These are phyloP conservation scores for Acanthamoeba lenticulata DNA, from an alignment of 208 protist genomes.

Conservation along the genomic window DNA sequence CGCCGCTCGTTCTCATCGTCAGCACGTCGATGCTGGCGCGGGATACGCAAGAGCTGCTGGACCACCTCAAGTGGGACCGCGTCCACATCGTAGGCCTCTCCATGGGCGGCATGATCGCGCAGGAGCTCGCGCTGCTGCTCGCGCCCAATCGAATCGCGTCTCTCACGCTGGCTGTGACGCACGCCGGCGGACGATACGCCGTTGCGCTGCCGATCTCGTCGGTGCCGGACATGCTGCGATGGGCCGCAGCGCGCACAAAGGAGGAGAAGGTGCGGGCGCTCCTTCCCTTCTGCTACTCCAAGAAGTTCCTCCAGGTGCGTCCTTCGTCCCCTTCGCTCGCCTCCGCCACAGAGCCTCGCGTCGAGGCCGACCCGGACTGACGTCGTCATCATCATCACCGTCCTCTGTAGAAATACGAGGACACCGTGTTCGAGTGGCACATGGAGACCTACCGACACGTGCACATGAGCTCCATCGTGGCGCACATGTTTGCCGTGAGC, in stretches of 20 bases:
- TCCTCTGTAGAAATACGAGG: background rate
- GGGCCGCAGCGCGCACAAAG: background rate
- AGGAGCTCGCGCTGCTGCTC: background rate
- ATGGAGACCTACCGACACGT: background rate
- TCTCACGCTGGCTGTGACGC: background rate
- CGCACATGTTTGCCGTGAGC: background rate
- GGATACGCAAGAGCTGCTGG: background rate
- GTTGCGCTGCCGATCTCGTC: background rate
- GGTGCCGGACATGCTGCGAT: background rate
- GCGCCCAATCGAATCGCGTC: background rate
- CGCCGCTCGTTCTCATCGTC: no score
- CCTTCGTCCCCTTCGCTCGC: background rate
- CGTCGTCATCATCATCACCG: background rate
- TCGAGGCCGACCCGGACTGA: background rate
- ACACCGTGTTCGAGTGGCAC: constrained; percentile 11
- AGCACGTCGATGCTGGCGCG: constrained; percentile 1
- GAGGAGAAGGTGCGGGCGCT: background rate
- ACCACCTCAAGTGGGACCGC: constrained; percentile 1
- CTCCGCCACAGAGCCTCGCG: no score
- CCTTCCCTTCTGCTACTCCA: constrained; percentile 11
- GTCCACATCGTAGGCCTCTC: constrained; percentile 5
- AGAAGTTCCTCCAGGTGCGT: background rate
- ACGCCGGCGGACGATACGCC: background rate
- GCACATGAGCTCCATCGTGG: background rate
- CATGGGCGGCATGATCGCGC: constrained; percentile 42